phyloP scores from a whole-genome alignment of 2,329 filamentous ascomycete genomes.

The Fusarium solani-melongenae region DNA sequence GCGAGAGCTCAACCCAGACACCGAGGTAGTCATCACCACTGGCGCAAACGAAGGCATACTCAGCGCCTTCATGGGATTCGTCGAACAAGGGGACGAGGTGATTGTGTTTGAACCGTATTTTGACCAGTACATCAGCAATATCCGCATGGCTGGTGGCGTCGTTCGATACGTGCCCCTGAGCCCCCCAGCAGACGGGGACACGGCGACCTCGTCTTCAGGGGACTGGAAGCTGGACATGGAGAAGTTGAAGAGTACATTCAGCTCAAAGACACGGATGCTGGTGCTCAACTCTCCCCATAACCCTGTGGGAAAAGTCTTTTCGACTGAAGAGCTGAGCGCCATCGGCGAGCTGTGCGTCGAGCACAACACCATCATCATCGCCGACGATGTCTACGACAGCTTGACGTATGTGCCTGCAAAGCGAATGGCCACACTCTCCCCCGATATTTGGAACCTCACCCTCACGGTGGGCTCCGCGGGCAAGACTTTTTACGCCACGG shows the following conservation, averaged over 20 bases:
- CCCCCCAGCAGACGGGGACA: neutral
- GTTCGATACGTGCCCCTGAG: slow-evolving; percentile 72
- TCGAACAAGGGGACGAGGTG: slow-evolving; percentile 92
- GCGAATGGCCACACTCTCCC: slow-evolving; percentile 86
- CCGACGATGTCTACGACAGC: slow-evolving; percentile 91
- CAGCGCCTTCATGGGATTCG: slow-evolving; percentile 95
- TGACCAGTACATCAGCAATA: slow-evolving; percentile 95
- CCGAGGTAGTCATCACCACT: slow-evolving; percentile 92
- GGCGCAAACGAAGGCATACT: slow-evolving; percentile 92
- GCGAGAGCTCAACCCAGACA: slow-evolving; percentile 82
- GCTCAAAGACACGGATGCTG: neutral
- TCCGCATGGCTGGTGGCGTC: slow-evolving; percentile 94
- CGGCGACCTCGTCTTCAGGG: neutral
- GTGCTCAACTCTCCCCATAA: neutral
- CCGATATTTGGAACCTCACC: slow-evolving; percentile 86
- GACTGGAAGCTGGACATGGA: neutral
- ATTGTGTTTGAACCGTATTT: slow-evolving; percentile 98
- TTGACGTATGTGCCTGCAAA: slow-evolving; percentile 95
- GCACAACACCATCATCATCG: slow-evolving; percentile 74
- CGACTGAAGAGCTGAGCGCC: neutral
- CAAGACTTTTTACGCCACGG: slow-evolving; percentile 97
- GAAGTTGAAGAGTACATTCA: neutral
- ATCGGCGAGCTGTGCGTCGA: neutral
- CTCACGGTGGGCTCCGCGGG: slow-evolving; percentile 93
- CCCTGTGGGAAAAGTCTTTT: neutral